These are phyloP conservation scores for Didymella sp. DNA, from an alignment of 2,329 filamentous ascomycete genomes.

Conservation along the genomic window DNA sequence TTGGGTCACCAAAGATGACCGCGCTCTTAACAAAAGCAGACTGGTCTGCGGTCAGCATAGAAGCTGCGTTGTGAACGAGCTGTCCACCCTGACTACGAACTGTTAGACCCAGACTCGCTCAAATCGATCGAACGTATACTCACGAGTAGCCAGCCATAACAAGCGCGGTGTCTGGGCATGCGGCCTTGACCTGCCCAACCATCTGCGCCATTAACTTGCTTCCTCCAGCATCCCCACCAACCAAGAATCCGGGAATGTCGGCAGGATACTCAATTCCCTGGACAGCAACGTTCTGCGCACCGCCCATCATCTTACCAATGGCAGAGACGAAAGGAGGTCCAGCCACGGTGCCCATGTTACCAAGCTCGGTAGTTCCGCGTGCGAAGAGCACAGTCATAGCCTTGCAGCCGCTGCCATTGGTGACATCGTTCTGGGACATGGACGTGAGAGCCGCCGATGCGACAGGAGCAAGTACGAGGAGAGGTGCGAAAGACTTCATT, in stretches of 20 bases:
- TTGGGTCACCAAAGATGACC: conserved; percentile 50
- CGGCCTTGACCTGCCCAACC: conserved; percentile 48
- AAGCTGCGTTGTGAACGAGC: conserved; percentile 56
- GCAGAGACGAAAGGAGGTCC: conserved; percentile 61
- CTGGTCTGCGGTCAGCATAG: conserved; percentile 34
- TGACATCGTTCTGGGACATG: conserved; percentile 38
- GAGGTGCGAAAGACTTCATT: conserved; percentile 27
- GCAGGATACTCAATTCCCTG: conserved; percentile 64
- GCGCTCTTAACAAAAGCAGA: conserved; percentile 35
- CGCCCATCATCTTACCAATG: conserved; percentile 51
- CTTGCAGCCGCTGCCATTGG: conserved; percentile 48
- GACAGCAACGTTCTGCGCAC: conserved; percentile 55
- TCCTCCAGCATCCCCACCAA: conserved; percentile 55
- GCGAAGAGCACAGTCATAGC: conserved; percentile 63
- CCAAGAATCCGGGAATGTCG: conserved; percentile 53
- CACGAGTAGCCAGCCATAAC: conserved; percentile 59
- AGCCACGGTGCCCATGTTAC: conserved; percentile 59
- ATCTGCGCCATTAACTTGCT: conserved; percentile 55
- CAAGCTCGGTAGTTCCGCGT: conserved; percentile 61
- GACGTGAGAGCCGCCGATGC: conserved; percentile 31
- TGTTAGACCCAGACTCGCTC: background rate
- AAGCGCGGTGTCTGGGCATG: conserved; percentile 56
- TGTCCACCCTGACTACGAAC: conserved; percentile 48
- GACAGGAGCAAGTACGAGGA: conserved; percentile 21
- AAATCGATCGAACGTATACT: conserved; percentile 21